Conservation (phyloP, 129 eudicot species). For the Centella asiatica region DNA sequence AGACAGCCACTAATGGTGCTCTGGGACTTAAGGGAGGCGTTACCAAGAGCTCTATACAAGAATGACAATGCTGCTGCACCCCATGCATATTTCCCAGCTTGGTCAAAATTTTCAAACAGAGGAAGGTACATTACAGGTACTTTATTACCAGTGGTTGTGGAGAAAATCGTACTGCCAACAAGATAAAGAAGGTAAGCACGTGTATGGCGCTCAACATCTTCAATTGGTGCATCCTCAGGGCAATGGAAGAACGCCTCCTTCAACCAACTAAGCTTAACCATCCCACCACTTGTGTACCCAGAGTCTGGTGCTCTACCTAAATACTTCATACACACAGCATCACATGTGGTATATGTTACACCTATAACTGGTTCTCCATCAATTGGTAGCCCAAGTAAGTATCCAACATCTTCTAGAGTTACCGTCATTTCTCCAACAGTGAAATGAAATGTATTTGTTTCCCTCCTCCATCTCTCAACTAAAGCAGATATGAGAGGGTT, state of each 20-base stretch:
- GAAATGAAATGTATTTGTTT: constrained; percentile 89
- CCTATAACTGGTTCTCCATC: constrained; percentile 93
- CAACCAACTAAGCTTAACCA: constrained; percentile 98
- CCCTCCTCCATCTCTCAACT: constrained; percentile 95
- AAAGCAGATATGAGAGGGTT: constrained; percentile 88
- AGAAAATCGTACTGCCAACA: constrained; percentile 87
- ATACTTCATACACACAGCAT: constrained; percentile 58
- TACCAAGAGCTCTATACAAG: constrained; percentile 92
- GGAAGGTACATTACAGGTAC: constrained; percentile 99
- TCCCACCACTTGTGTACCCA: constrained; percentile 90
- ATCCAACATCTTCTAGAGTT: constrained; percentile 91
- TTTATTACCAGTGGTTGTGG: constrained; percentile 97
- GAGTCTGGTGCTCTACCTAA: constrained; percentile 77
- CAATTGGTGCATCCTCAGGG: constrained; percentile 46
- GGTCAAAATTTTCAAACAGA: constrained; percentile 69
- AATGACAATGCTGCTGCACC: constrained; percentile 91
- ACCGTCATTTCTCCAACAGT: constrained; percentile 92
- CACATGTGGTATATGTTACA: constrained; percentile 86
- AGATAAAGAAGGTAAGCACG: constrained; percentile 93
- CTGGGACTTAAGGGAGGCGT: constrained; percentile 87
- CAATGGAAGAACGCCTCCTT: constrained; percentile 74
- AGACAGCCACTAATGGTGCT: constrained; percentile 95
- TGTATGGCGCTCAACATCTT: constrained; percentile 57
- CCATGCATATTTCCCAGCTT: constrained; percentile 92
- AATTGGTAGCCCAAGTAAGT: constrained; percentile 78